These are phyloP conservation scores for Rhodomyrtus tomentosa DNA, from an alignment of 345 rosid genomes.

Conservation along the genomic window DNA sequence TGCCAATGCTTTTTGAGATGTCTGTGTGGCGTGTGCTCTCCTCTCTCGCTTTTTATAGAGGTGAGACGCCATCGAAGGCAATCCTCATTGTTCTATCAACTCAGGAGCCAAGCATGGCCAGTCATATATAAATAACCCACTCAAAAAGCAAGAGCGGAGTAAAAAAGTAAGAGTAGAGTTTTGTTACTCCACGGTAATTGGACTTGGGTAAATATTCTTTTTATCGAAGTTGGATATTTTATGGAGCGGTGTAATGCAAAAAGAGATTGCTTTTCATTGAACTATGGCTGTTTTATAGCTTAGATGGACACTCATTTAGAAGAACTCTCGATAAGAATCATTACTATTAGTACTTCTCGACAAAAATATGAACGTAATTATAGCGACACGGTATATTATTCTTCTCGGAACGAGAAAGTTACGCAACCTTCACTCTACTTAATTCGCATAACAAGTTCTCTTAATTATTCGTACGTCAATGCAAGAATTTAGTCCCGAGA, in stretches of 20 bases:
- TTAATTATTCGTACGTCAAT: neutral
- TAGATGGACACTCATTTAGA: neutral
- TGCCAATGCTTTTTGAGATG: neutral
- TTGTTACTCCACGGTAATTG: neutral
- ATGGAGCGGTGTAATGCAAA: neutral
- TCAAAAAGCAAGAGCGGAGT: neutral
- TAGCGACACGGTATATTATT: neutral
- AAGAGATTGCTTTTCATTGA: neutral
- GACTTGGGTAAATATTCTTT: neutral
- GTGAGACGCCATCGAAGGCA: neutral
- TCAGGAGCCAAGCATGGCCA: neutral
- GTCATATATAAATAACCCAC: neutral
- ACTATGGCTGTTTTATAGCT: neutral
- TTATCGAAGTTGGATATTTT: neutral
- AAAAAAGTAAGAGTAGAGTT: neutral
- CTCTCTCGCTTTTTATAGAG: neutral
- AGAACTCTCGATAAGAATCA: neutral
- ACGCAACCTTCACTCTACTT: no score
- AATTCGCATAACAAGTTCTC: neutral
- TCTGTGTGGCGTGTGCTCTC: neutral
- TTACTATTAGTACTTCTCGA: neutral
- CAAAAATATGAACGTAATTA: neutral
- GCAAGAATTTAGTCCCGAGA: no score
- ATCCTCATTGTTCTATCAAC: neutral
- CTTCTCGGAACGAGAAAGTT: no score